These are phyloP conservation scores for Melocanna baccifera DNA, from an alignment of 176 grass and related monocot genomes.

Conservation along the genomic window DNA sequence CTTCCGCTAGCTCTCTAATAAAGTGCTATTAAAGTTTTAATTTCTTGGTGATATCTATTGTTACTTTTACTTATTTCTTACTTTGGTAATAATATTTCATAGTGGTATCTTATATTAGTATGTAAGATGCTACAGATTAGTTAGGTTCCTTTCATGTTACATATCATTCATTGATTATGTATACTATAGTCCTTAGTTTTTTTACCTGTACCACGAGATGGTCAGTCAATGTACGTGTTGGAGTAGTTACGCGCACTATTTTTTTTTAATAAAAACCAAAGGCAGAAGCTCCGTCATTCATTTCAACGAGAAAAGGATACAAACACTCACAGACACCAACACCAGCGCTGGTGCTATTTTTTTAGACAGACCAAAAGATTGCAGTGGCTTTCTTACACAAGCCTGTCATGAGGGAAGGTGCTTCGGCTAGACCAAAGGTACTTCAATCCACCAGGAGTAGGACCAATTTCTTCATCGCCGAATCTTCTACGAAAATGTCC, in stretches of 20 bases:
- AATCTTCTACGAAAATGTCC: background rate
- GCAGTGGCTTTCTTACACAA: background rate
- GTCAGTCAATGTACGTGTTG: background rate
- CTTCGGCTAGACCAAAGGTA: background rate
- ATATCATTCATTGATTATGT: background rate
- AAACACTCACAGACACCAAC: too few species aligned
- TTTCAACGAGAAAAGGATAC: too few species aligned
- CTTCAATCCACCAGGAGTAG: background rate
- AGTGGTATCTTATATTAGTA: too few species aligned
- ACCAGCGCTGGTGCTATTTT: background rate
- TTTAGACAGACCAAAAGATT: background rate
- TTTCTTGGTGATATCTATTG: too few species aligned
- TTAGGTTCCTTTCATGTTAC: slow-evolving; percentile 10
- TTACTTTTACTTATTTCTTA: too few species aligned
- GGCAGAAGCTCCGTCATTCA: too few species aligned
- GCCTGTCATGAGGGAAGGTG: background rate
- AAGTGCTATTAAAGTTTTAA: too few species aligned
- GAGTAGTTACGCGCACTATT: background rate
- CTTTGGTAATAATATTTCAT: too few species aligned
- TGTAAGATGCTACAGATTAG: too few species aligned
- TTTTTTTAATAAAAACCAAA: background rate
- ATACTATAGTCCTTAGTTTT: background rate
- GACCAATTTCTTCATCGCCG: background rate
- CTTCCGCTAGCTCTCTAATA: too few species aligned
- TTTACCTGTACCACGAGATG: background rate